Conservation (phyloP, 2,329 filamentous ascomycete species). For the Aureobasidium sp. region DNA sequence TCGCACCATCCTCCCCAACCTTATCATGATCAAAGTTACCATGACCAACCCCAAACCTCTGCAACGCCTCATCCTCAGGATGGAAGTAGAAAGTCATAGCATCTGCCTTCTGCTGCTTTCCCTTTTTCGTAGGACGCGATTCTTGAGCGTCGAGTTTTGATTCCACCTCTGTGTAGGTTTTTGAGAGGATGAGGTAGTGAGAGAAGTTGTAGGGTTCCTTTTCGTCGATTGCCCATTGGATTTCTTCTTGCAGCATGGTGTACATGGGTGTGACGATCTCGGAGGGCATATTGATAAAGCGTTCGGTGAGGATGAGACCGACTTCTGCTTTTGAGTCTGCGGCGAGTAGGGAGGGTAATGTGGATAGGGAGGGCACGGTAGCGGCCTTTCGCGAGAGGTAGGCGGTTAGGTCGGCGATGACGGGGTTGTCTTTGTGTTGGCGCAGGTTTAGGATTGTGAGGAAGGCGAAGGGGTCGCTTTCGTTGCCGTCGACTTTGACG, state of each 20-base stretch:
- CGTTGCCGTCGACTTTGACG: constrained; percentile 93
- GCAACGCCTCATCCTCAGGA: constrained; percentile 84
- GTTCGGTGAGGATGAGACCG: constrained; percentile 82
- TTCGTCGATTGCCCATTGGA: constrained; percentile 78
- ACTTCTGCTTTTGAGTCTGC: constrained; percentile 45
- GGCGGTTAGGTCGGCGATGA: constrained; percentile 59
- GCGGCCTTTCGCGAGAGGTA: constrained; percentile 57
- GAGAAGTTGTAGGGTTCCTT: constrained; percentile 88
- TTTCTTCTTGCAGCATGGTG: constrained; percentile 85
- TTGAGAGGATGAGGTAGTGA: constrained; percentile 85
- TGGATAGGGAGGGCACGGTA: constrained; percentile 47
- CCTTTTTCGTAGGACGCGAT: constrained; percentile 55
- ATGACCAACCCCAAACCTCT: constrained; percentile 62
- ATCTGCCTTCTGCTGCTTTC: constrained; percentile 37
- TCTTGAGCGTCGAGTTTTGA: constrained; percentile 67
- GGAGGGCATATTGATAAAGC: constrained; percentile 92
- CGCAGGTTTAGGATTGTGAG: constrained; percentile 78
- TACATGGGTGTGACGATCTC: constrained; percentile 93
- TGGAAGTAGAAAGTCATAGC: constrained; percentile 80
- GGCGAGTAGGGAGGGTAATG: constrained; percentile 30
- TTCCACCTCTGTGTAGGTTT: constrained; percentile 83
- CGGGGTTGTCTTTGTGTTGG: constrained; percentile 65
- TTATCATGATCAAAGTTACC: constrained; percentile 72
- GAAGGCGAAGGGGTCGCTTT: constrained; percentile 86
- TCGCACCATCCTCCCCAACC: constrained; percentile 64